A percentile compares a stretch with the other conserved stretches of the same genome.
Evolutionary conservation across 2,329 filamentous ascomycete genomes (phyloP).

Genomic region (Penicillium sp.): DNA sequence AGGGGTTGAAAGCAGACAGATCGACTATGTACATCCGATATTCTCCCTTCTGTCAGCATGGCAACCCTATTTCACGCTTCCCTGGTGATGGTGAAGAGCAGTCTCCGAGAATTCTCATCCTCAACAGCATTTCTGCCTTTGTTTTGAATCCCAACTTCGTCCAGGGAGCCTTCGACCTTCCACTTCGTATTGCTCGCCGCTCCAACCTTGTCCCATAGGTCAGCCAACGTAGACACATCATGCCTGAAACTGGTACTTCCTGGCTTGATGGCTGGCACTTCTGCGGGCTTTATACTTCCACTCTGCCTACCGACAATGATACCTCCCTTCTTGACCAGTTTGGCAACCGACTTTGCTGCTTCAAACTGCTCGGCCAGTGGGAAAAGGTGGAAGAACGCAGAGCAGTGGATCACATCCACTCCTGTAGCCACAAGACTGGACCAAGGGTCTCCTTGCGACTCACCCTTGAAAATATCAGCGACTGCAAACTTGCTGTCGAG

Average conservation of each 20-base stretch:
- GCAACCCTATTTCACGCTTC: too few species aligned
- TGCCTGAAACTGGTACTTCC: slow-evolving; percentile 11
- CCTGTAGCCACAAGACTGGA: slow-evolving; percentile 36
- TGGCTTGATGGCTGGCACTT: slow-evolving; percentile 16
- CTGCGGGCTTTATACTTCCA: slow-evolving; percentile 20
- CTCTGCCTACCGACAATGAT: slow-evolving; percentile 30
- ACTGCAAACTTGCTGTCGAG: slow-evolving; percentile 43
- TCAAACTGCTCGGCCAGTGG: slow-evolving; percentile 38
- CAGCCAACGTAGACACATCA: slow-evolving; percentile 19
- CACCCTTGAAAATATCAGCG: slow-evolving; percentile 31
- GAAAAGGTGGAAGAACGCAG: slow-evolving; percentile 49
- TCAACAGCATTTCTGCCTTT: slow-evolving; percentile 5
- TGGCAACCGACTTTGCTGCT: slow-evolving; percentile 17
- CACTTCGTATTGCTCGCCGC: slow-evolving; percentile 19
- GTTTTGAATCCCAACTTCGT: neutral
- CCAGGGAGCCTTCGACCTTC: slow-evolving; percentile 14
- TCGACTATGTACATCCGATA: too few species aligned
- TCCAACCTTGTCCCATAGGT: slow-evolving; percentile 27
- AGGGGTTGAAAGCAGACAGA: too few species aligned
- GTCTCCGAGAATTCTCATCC: slow-evolving; percentile 5
- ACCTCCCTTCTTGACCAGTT: slow-evolving; percentile 16
- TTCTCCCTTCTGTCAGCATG: too few species aligned
- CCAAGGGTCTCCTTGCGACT: slow-evolving; percentile 21
- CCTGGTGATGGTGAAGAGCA: slow-evolving; percentile 5
- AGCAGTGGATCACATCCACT: slow-evolving; percentile 37